Evolutionary conservation across 1,284 basidiomycete species (phyloP).

Genomic region (Tilletia setariae): DNA sequence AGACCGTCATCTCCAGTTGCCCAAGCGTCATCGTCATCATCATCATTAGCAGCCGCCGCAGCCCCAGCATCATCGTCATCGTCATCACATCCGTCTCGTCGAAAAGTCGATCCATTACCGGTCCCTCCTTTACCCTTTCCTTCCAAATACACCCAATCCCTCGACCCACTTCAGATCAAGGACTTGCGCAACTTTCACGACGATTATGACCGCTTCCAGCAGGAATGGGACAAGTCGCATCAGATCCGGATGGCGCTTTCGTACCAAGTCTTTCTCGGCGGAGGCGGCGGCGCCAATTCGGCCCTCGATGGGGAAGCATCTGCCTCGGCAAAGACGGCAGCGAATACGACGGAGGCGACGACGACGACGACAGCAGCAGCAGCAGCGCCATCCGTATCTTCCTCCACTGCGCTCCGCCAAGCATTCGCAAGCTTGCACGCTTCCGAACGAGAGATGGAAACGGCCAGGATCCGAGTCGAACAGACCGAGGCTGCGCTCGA

Average conservation of each 20-base stretch:
- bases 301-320: too few species aligned
- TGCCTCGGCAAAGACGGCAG: too few species aligned
- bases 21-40: background rate
- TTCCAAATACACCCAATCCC: background rate
- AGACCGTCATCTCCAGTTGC: background rate
- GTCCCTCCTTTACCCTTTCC: background rate
- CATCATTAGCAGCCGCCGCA: background rate
- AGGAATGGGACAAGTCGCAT: conserved; percentile 4
- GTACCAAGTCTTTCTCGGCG: background rate
- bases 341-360: too few species aligned
- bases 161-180: background rate
- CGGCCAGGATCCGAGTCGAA: background rate
- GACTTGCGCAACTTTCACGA: background rate
- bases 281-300: background rate
- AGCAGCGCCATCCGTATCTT: background rate
- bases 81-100: background rate
- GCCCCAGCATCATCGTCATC: background rate
- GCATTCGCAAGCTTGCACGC: background rate
- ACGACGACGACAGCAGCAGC: background rate
- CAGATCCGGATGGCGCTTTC: background rate
- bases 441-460: background rate
- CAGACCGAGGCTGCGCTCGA: background rate
- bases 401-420: background rate
- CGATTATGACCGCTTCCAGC: background rate
- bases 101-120: background rate